Conservation (phyloP, 768 basidiomycete genomes). For the Trametes elegans region DNA sequence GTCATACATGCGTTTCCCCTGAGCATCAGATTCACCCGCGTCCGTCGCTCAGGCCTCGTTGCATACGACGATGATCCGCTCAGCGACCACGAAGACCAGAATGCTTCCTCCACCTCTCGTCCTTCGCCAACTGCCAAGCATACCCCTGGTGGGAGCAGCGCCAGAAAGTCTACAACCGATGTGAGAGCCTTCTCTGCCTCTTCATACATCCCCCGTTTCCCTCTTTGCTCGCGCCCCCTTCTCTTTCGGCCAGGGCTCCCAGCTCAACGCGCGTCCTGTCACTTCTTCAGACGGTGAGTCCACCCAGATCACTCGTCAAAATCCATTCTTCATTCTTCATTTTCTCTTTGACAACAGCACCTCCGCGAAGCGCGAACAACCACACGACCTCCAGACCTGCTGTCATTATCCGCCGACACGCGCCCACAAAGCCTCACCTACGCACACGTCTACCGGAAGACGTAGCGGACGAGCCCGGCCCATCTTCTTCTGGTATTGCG, state of each 20-base stretch:
- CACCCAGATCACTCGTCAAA: not conserved
- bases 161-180: conserved; percentile 36
- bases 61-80: conserved; percentile 65
- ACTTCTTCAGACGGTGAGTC: conserved; percentile 43
- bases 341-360: not conserved
- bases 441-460: conserved; percentile 52
- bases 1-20: not conserved
- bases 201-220: conserved; percentile 49
- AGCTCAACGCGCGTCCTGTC: conserved; percentile 25
- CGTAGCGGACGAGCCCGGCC: conserved; percentile 12
- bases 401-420: conserved; percentile 56
- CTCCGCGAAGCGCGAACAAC: not conserved
- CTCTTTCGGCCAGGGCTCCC: conserved; percentile 59
- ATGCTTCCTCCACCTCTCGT: not conserved
- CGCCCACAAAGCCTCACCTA: conserved; percentile 46
- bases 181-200: conserved; percentile 56
- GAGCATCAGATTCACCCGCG: not conserved
- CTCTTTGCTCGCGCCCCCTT: conserved; percentile 61
- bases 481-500: conserved; percentile 13
- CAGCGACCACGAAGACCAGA: conserved; percentile 46
- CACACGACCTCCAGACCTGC: conserved; percentile 38
- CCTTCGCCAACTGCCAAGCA: not conserved
- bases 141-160: not conserved
- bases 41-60: conserved; percentile 51
- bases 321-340: not conserved